Conservation (phyloP, 257 asterid species). For the Solanum rostratum region DNA sequence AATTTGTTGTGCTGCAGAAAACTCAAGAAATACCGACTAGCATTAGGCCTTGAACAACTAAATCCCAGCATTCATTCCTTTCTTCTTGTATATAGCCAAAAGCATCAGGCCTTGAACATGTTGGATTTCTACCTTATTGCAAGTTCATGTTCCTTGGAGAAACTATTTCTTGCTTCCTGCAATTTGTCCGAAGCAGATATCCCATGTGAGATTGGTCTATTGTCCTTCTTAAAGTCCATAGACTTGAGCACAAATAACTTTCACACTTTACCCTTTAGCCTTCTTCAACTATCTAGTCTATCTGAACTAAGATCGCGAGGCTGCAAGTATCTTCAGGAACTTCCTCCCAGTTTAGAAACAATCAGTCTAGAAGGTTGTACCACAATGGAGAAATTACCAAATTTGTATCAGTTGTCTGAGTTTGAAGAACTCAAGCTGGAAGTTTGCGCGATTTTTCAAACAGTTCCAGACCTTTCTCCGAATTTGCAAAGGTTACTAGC, state of each 20-base stretch:
- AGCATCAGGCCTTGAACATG: not conserved
- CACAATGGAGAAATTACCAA: not conserved
- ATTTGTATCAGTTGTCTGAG: not conserved
- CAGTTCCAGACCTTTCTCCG: not conserved
- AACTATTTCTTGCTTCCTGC: not conserved
- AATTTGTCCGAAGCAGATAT: not conserved
- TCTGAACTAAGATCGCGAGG: not conserved
- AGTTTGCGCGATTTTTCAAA: not conserved
- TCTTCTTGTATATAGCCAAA: not conserved
- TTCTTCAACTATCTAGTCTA: not conserved
- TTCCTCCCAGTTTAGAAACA: not conserved
- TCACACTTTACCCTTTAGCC: not conserved
- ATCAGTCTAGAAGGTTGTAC: not conserved
- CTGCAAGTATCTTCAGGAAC: not conserved
- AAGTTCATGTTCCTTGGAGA: not conserved
- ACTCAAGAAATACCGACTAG: not conserved
- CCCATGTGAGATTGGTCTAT: not conserved
- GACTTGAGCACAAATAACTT: not conserved
- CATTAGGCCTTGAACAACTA: not conserved
- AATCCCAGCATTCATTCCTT: not conserved
- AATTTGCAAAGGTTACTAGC: not conserved
- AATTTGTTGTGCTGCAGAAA: not conserved
- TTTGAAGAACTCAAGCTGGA: not conserved
- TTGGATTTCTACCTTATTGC: not conserved
- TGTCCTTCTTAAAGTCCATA: not conserved